Evolutionary conservation across 768 basidiomycete genomes (phyloP).

Genomic region (Termitomyces sp.): DNA sequence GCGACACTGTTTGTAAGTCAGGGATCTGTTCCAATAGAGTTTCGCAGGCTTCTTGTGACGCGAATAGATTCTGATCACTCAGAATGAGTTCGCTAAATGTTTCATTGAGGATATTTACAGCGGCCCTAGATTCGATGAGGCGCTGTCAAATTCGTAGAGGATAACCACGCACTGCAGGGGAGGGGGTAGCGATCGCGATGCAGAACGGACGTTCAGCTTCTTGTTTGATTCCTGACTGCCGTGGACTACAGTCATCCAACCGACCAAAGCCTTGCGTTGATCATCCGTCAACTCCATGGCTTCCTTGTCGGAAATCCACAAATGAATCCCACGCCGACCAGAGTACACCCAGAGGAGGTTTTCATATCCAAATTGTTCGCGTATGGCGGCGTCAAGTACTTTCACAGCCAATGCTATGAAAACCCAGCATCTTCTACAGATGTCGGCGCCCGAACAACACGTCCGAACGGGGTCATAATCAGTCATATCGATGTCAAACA

Average conservation of each 20-base stretch:
- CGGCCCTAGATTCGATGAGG: constrained; percentile 26
- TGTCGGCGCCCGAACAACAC: constrained; percentile 87
- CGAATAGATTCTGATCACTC: constrained; percentile 82
- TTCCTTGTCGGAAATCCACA: constrained; percentile 90
- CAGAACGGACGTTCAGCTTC: constrained; percentile 68
- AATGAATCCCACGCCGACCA: constrained; percentile 95
- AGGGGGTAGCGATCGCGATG: constrained; percentile 56
- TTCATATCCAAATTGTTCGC: constrained; percentile 87
- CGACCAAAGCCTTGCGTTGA: constrained; percentile 81
- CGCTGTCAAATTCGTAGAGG: neutral
- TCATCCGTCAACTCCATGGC: constrained; percentile 92
- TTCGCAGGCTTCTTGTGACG: constrained; percentile 64
- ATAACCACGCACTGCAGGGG: constrained; percentile 54
- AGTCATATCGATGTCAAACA: constrained; percentile 99
- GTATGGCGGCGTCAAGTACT: constrained; percentile 73
- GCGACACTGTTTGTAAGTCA: constrained; percentile 43
- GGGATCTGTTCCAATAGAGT: constrained; percentile 72
- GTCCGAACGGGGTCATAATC: constrained; percentile 96
- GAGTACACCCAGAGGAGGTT: constrained; percentile 98
- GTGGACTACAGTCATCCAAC: constrained; percentile 79
- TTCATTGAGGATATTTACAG: constrained; percentile 43
- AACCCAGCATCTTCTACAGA: constrained; percentile 91
- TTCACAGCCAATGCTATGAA: constrained; percentile 92
- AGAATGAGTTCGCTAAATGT: constrained; percentile 69
- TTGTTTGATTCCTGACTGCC: constrained; percentile 79